Evolutionary conservation across 371 early-diverging fungal genomes (phyloP).

Genomic region (Lichtheimia ornata): DNA sequence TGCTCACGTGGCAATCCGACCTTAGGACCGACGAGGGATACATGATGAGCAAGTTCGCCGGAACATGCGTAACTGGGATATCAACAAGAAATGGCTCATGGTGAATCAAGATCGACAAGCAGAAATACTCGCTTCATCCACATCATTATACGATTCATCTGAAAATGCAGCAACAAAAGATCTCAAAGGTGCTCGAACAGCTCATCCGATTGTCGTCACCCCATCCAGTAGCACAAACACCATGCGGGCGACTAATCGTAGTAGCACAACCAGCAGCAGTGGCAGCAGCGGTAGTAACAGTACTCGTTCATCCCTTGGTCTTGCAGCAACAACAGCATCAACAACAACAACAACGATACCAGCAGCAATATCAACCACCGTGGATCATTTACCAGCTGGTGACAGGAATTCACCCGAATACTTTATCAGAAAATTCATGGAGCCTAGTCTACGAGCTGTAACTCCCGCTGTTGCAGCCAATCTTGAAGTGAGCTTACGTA

Average conservation of each 20-base stretch:
- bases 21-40: constrained; percentile 46
- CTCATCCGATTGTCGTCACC: constrained; percentile 28
- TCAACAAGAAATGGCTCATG: constrained; percentile 53
- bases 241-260: background rate
- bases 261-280: constrained; percentile 21
- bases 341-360: constrained; percentile 1
- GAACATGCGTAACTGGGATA: constrained; percentile 37
- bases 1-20: background rate
- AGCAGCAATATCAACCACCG: background rate
- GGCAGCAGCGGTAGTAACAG: constrained; percentile 5
- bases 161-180: background rate
- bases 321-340: background rate
- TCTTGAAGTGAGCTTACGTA: constrained; percentile 49
- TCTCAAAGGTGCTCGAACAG: constrained; percentile 27
- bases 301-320: constrained; percentile 3
- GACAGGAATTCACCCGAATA: constrained; percentile 44
- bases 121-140: constrained; percentile 26
- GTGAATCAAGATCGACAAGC: constrained; percentile 51
- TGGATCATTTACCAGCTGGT: constrained; percentile 6
- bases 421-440: constrained; percentile 46
- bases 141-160: background rate
- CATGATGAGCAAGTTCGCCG: constrained; percentile 30
- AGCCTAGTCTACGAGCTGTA: constrained; percentile 37
- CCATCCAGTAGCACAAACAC: constrained; percentile 5
- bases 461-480: constrained; percentile 36